Base-by-base conservation (phyloP, 441 rosid genomes). In the Croton laevigatus region DNA sequence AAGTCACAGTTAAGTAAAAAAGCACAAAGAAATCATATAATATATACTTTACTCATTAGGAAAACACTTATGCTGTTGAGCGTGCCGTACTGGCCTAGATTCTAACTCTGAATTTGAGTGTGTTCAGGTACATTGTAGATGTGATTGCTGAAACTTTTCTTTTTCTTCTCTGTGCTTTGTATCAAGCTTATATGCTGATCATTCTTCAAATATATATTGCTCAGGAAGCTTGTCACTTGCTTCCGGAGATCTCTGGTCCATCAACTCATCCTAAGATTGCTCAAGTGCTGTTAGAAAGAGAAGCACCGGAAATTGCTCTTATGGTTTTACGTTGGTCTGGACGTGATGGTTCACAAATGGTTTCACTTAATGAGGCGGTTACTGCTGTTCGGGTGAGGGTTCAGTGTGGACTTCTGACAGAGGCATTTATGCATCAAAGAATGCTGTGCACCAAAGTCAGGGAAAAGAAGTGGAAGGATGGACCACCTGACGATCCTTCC, bases 251-350 rank as follows among this genome's bases (percentile, higher is more conserved):
- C 59, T 87, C 86, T 54, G 88, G 94, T 66, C 87, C 88, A 49
- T 73, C 89, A 70, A 84, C 87, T 78, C 94, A 94, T 84, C 91
- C 97, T 42, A 90, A 94, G 87, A 86, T 94, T 77, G 87, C 89
- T 52, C 97, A 76, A 82, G 98, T 94, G 71, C 83, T 94, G 60
- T 74, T 94, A 79, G 99, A 94, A 81, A 86, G 99, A 82, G 86
- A 82, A 72, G 80, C 72, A 68, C 89, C 99, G 71, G 96, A 92
- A 70, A 81, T 81, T 48, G 96, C 97, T 78, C 86, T 88, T 64
- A 86, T 89, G 97, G 97, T 89, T 78, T 79, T 94, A 72, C 89
- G 91, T 42, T 90, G 96, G 91, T 92, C 94, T 73, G 94, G 97
- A 54, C 88, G 81, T 71, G 99, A 94, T 81, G 87, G 83, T 59